phyloP scores from a whole-genome alignment of 1,139 yeast species.

The Saccharomyces hybrid region DNA sequence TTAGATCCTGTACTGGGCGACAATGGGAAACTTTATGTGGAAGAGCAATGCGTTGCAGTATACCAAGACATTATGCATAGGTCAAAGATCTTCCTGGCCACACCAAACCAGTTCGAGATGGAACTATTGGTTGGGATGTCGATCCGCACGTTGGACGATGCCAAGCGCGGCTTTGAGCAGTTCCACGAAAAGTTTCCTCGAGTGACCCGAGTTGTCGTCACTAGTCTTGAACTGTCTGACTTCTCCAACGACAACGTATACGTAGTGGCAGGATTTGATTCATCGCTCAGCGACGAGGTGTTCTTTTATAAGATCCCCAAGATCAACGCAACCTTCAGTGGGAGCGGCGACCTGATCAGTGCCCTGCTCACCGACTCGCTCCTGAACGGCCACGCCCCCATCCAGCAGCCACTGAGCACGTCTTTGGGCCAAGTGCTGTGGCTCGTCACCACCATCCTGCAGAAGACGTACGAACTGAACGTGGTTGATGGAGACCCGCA shows the following conservation, averaged over 20 bases:
- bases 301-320: constrained; percentile 44
- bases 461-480: constrained; percentile 27
- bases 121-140: constrained; percentile 57
- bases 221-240: constrained; percentile 41
- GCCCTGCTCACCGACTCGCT: constrained; percentile 64
- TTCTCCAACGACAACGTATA: constrained; percentile 29
- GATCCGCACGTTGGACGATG: constrained; percentile 37
- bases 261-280: constrained; percentile 46
- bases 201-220: constrained; percentile 60
- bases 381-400: constrained; percentile 22
- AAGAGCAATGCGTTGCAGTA: constrained; percentile 55
- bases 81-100: constrained; percentile 54
- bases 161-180: constrained; percentile 41
- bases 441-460: constrained; percentile 31
- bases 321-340: constrained; percentile 72
- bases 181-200: constrained; percentile 44
- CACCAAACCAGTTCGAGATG: constrained; percentile 90
- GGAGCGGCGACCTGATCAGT: constrained; percentile 87
- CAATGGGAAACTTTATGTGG: constrained; percentile 74
- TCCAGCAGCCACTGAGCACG: constrained; percentile 9
- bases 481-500: constrained; percentile 8
- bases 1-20: constrained; percentile 96
- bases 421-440: constrained; percentile 30
- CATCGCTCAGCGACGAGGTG: constrained; percentile 12
- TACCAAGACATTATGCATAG: constrained; percentile 50